A percentile compares a stretch with the other conserved stretches of the same genome.
Evolutionary conservation across 768 basidiomycete genomes (phyloP).

Genomic region (Galerina sulciceps): DNA sequence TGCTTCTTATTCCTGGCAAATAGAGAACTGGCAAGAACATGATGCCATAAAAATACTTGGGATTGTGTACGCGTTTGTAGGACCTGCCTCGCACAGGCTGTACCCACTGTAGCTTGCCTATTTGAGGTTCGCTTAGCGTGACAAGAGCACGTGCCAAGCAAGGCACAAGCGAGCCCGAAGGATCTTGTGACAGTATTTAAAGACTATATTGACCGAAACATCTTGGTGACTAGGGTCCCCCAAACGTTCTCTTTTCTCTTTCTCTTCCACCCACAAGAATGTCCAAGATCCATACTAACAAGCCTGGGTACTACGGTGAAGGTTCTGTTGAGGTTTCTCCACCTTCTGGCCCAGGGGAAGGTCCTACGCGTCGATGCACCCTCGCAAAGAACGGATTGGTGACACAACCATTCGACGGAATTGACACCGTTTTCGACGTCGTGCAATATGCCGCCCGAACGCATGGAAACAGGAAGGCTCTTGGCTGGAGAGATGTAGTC

Average conservation of each 20-base stretch:
- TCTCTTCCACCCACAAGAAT: slow-evolving; percentile 20
- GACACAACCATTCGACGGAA: slow-evolving; percentile 69
- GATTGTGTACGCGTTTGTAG: no score
- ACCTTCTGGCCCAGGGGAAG: slow-evolving; percentile 48
- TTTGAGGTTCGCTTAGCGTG: no score
- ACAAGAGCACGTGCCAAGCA: no score
- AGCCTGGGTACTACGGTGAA: slow-evolving; percentile 53
- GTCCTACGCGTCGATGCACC: slow-evolving; percentile 59
- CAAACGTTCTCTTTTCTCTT: slow-evolving; percentile 6
- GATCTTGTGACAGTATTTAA: no score
- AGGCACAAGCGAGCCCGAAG: no score
- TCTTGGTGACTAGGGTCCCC: not conserved
- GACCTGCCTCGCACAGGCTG: no score
- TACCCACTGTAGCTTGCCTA: no score
- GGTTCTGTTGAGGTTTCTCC: slow-evolving; percentile 68
- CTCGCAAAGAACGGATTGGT: slow-evolving; percentile 61
- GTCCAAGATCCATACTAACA: slow-evolving; percentile 40
- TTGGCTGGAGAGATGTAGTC: slow-evolving; percentile 81
- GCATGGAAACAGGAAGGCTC: slow-evolving; percentile 73
- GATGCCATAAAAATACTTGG: no score
- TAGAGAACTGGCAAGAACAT: no score
- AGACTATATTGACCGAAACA: no score
- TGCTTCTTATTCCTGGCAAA: no score
- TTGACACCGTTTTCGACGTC: slow-evolving; percentile 84
- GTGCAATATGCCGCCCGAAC: slow-evolving; percentile 74